A percentile compares a stretch with the other conserved stretches of the same genome.
Conservation (phyloP, 1,284 basidiomycete genomes). For the Naganishia sp. region DNA sequence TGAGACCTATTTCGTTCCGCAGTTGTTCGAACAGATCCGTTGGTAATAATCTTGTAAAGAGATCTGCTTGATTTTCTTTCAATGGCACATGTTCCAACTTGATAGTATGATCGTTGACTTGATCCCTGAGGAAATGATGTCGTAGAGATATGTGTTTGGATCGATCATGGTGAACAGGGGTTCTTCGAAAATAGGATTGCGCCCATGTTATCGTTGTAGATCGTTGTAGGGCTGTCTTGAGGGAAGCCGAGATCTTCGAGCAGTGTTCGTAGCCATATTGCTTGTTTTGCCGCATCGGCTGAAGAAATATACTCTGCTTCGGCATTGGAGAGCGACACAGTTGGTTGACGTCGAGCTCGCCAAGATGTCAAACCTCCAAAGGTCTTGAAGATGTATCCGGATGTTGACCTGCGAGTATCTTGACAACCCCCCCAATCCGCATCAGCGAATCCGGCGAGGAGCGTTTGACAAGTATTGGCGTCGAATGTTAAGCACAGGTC, state of each 20-base stretch:
- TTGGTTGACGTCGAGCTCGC: slow-evolving; percentile 52
- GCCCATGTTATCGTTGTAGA: slow-evolving; percentile 26
- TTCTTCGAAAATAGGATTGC: neutral
- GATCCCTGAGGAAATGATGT: neutral
- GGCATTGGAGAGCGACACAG: slow-evolving; percentile 50
- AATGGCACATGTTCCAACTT: neutral
- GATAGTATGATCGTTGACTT: neutral
- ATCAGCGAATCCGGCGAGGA: slow-evolving; percentile 4
- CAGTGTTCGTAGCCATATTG: slow-evolving; percentile 50
- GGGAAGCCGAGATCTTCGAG: slow-evolving; percentile 38
- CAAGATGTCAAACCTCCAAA: slow-evolving; percentile 51
- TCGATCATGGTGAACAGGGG: neutral
- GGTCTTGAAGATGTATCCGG: slow-evolving; percentile 52
- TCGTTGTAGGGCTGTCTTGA: neutral
- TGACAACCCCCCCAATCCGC: slow-evolving; percentile 20
- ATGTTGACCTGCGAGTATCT: slow-evolving; percentile 42
- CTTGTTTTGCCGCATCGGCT: slow-evolving; percentile 57
- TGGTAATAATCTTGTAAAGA: neutral
- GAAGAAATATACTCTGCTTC: slow-evolving; percentile 57
- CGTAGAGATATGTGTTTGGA: neutral
- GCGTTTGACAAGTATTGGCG: slow-evolving; percentile 44
- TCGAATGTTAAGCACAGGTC: slow-evolving; percentile 28
- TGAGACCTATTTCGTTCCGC: neutral
- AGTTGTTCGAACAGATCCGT: neutral
- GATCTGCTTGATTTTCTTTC: neutral